Percentiles rank a stretch among this genome's conserved stretches.
Evolutionary conservation across 2,329 filamentous ascomycete species (phyloP).

Genomic region (Zopfia rhizophila): DNA sequence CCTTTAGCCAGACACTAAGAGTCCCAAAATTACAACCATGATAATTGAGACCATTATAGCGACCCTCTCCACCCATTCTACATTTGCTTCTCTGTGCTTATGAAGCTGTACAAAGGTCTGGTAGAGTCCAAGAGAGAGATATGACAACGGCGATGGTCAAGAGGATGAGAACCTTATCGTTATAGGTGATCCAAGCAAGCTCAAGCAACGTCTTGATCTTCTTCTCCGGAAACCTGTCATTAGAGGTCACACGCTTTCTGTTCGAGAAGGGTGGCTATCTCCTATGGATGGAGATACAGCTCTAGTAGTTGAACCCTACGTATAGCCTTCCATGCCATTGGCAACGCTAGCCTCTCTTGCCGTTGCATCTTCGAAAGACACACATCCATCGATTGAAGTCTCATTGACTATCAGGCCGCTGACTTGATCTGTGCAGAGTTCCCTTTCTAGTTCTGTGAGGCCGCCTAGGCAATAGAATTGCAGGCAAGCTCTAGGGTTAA

Average conservation of each 20-base stretch:
- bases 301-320: no score
- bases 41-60: conserved; percentile 77
- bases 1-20: conserved; percentile 79
- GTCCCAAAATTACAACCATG: conserved; percentile 77
- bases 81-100: conserved; percentile 54
- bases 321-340: no score
- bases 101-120: conserved; percentile 63
- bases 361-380: no score
- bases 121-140: conserved; percentile 74
- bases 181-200: conserved; percentile 73
- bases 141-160: conserved; percentile 72
- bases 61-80: conserved; percentile 83
- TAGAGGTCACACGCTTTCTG: conserved; percentile 65
- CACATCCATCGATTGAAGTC: no score
- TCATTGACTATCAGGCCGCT: no score
- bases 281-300: no score
- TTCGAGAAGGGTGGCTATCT: no score
- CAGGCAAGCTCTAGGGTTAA: no score
- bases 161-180: conserved; percentile 75
- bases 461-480: no score
- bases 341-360: no score
- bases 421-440: no score
- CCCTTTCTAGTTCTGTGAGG: no score
- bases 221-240: conserved; percentile 69
- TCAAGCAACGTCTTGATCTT: conserved; percentile 68